Conservation (phyloP, 169 alveolate species). For the Miamiensis avidus region DNA sequence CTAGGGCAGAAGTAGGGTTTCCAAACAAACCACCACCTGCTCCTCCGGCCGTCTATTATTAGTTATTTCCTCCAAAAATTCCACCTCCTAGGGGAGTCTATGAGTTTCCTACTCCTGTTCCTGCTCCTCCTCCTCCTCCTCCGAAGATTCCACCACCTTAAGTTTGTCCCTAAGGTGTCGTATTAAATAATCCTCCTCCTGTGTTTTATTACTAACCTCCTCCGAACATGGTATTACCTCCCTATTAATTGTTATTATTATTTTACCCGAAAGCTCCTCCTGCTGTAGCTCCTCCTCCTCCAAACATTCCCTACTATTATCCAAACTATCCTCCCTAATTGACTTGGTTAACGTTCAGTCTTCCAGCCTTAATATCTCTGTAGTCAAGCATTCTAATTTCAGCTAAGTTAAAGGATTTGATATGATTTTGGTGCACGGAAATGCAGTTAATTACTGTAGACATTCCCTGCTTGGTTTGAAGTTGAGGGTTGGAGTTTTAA, state of each 20-base stretch:
- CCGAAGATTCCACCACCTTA: neutral
- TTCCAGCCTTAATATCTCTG: neutral
- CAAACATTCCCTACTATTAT: neutral
- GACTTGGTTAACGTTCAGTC: neutral
- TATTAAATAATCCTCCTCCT: conserved; percentile 16
- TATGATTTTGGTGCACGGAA: neutral
- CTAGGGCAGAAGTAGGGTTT: neutral
- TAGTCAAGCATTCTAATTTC: neutral
- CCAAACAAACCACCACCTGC: neutral
- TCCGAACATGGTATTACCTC: no score
- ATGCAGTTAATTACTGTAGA: neutral
- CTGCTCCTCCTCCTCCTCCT: no score
- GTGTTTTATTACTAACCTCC: neutral
- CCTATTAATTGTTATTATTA: no score
- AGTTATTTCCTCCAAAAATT: neutral
- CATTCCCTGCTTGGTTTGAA: neutral
- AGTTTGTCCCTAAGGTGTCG: neutral
- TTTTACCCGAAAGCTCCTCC: no score
- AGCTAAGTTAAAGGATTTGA: neutral
- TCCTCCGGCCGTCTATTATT: neutral
- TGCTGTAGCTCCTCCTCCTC: neutral
- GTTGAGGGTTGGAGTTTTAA: neutral
- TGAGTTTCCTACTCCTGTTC: no score
- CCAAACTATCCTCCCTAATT: neutral
- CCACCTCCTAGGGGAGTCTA: no score